Base-by-base conservation (phyloP, 169 alveolate genomes). In the Plasmodium knowlesi region DNA sequence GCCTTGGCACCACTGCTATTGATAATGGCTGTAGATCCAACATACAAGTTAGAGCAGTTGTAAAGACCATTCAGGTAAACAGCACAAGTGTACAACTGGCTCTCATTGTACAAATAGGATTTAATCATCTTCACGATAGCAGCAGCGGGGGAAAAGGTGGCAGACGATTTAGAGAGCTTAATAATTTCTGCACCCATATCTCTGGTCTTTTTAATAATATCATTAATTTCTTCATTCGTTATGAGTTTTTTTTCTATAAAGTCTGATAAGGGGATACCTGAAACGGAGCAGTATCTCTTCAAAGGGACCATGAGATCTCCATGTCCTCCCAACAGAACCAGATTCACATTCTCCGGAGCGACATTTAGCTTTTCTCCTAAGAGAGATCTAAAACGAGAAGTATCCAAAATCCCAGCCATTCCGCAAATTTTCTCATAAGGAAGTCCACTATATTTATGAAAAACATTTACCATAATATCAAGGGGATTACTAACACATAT, bases 271-370 rank as follows among this genome's bases (percentile, higher is more conserved):
- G 98, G 96, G 67, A 97, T 92, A 5, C 98, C 98, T 2, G 95
- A 93, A 46, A 97, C 91, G 2, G 98, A 96, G 53, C 89, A 88
- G 32, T 93, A 96, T 81, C 96, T 94, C 16, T 92, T 95, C 41
- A 97, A 73, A 32, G 98, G 98, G 16, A 97, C 92, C 98, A 97
- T 97, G 41, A 95, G 84, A 95, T 97, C 98, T 22, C 98, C 98
- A 94, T 97, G 98, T 1, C 98, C 98, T 41, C 98, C 98, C 28
- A 97, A 95, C 32, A 97, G 93, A 22, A 94, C 86, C 6, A 97
- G 98, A 74, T 96, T 96, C 12, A 97, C 96, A 76, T 95, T 95
- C 71, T 92, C 94, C 22, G 97, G 97, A 94, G 97, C 93, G 19
- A 96, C 98, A 19, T 82, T 92, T 46, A 97, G 83, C 79, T 94